Evolutionary conservation across 768 basidiomycete genomes (phyloP), one percentile per base, ranked within the genome.

Genomic region (Lentinula aciculospora): DNA sequence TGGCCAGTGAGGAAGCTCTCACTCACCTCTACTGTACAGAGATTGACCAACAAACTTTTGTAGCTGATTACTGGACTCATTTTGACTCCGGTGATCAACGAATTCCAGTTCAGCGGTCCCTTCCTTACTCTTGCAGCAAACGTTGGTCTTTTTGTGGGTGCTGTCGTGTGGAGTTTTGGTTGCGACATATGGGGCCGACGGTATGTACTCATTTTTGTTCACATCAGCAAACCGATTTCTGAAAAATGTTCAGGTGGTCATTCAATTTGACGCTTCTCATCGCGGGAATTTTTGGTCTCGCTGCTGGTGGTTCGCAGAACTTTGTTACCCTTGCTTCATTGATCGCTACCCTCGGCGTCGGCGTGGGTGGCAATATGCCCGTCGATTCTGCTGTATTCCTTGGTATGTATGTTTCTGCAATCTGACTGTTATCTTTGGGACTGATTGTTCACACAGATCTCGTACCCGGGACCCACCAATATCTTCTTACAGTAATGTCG

Each of bases 101-200:
- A 92, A 65, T 89, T 90, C 68, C 65, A 72, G 0, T 82, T 82
- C 58, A 65, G 81, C 42, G 82, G 82, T 0, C 85, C 84, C 0
- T 83, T 80, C 64, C 73, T 90, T 34, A 83, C 83, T 47, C 77
- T 92, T 4, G 85, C 83, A 1, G 86, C 86, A 66, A 88, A 88
- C 59, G 72, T 89, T 13, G 89, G 89, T 1, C 69, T 91, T 1
- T 75, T 91, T 0, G 78, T 87, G 0, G 88, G 88, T 25, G 84
- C 85, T 13, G 77, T 78, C 3, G 81, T 86, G 59, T 89, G 86
- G 86, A 85, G 85, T 37, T 66, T 86, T 25, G 81, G 79, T 10
- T 82, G 81, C 13, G 88, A 89, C 60, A 70, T 89, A 1, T 89
- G 87, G 86, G 88, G 87, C 9, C 74, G 88, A 64, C 78, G 74